A percentile compares a stretch with the other conserved stretches of the same genome.
Evolutionary conservation across 2,329 filamentous ascomycete genomes (phyloP).

Genomic region (Botrytis cinerea): DNA sequence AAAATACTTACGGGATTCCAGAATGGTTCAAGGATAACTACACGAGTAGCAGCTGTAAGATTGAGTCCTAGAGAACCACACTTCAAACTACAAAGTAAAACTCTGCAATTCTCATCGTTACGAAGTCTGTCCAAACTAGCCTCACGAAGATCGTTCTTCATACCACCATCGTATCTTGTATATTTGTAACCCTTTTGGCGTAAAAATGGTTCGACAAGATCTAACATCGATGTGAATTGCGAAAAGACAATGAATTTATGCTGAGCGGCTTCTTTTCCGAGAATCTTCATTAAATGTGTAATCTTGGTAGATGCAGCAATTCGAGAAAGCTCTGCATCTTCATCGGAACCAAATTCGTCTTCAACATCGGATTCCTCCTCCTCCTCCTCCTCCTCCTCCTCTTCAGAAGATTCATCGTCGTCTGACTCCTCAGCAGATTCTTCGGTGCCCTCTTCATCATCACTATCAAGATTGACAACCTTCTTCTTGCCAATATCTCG

Average conservation of each 20-base stretch:
- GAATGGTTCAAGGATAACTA: conserved; percentile 95
- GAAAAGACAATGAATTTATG: conserved; percentile 99
- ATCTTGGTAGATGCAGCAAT: conserved; percentile 86
- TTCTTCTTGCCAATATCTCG: conserved; percentile 35
- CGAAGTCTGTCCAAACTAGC: conserved; percentile 77
- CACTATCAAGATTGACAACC: conserved; percentile 33
- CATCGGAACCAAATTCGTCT: conserved; percentile 41
- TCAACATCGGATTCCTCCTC: conserved; percentile 44
- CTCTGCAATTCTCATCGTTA: conserved; percentile 71
- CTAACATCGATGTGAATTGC: conserved; percentile 97
- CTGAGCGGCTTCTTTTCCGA: conserved; percentile 73
- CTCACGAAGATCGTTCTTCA: conserved; percentile 92
- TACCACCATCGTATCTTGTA: conserved; percentile 90
- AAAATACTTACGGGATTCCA: conserved; percentile 71
- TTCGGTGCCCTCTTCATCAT: conserved; percentile 42
- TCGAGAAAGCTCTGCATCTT: conserved; percentile 49
- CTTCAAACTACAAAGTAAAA: conserved; percentile 90
- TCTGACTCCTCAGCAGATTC: conserved; percentile 42
- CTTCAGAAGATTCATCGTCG: conserved; percentile 28
- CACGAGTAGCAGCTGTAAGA: conserved; percentile 86
- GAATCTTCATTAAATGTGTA: conserved; percentile 76
- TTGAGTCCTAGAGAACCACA: conserved; percentile 93
- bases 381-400: conserved; percentile 38
- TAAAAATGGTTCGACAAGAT: conserved; percentile 92
- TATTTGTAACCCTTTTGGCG: conserved; percentile 71